Base-by-base conservation (phyloP, 2,329 filamentous ascomycete genomes). In the Alternaria panax region DNA sequence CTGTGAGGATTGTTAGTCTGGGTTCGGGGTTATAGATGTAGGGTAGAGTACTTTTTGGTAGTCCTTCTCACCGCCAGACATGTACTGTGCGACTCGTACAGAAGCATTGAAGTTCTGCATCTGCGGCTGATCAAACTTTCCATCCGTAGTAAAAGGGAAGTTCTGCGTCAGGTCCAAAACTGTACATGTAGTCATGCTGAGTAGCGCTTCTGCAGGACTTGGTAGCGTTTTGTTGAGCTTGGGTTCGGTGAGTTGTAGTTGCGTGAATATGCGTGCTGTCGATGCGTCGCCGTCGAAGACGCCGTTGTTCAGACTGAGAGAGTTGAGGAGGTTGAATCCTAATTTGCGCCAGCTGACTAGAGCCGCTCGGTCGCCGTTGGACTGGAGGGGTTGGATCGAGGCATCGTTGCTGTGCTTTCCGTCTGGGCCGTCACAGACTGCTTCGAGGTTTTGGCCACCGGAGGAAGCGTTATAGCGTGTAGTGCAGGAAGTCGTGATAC, bases 381-480 rank as follows among this genome's bases (percentile, higher is more conserved):
- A 51, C 7, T 27, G 45, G n/a, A 51, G 36, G n/a, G 54, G 36
- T 14, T 40, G 36, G n/a, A 54, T 48, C 9, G 34, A 14, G 16
- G 24, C 30, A 18, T 45, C n/a, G 6, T 34, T 25, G 45, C 30
- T 30, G 43, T 51, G 30, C 14, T 48, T 48, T 12, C 45, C 45
- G 16, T 47, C n/a, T 34, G 27, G 24, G 22, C 30, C 20, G 38
- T 45, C 38, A 38, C 57, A 59, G 36, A 55, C 34, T 2, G 57
- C 57, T 24, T 59, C 57, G 14, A 59, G 51, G 30, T 38, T 55
- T 30, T 59, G 57, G 16, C 57, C 57, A 9, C 28, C 36, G 9
- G 57, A 59, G 7, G 57, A 54, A 4, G 57, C 57, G 38, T 59
- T 59, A 45, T 59, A 59, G 45, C 51, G 57, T 7, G 57, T 59